phyloP scores from a whole-genome alignment of 1,139 yeast species.

The Candida glucosophila region DNA sequence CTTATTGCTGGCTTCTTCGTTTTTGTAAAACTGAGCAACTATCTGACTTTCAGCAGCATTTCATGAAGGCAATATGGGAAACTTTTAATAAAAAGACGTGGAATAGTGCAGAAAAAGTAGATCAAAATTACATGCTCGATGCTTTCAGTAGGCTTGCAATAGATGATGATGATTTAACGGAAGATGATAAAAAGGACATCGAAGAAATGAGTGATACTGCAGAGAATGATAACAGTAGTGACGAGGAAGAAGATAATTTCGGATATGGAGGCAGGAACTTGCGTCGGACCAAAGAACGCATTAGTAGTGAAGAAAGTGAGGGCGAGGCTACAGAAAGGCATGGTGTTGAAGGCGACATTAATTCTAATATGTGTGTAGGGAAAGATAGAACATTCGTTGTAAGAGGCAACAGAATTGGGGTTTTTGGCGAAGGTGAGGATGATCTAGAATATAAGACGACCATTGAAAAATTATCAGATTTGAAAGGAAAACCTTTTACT shows the following conservation, averaged over 20 bases:
- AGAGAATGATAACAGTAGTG: conserved; percentile 16
- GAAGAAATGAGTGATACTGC: conserved; percentile 13
- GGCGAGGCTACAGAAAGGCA: too few species aligned
- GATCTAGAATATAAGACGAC: conserved; percentile 59
- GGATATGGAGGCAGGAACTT: background rate
- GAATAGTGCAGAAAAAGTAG: conserved; percentile 14
- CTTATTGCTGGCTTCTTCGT: conserved; percentile 56
- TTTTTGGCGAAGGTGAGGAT: conserved; percentile 52
- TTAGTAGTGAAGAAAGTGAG: too few species aligned
- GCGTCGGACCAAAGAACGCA: too few species aligned
- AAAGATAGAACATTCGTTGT: conserved; percentile 72
- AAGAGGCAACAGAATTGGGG: conserved; percentile 74
- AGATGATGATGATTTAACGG: conserved; percentile 16
- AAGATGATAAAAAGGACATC: conserved; percentile 5
- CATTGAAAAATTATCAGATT: conserved; percentile 48
- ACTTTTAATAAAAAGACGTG: conserved; percentile 43
- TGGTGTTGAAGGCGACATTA: too few species aligned
- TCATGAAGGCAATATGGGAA: conserved; percentile 58
- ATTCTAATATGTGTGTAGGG: conserved; percentile 65
- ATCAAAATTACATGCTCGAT: conserved; percentile 18
- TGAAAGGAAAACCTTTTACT: conserved; percentile 43
- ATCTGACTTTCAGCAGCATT: conserved; percentile 41
- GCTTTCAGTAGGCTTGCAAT: conserved; percentile 20
- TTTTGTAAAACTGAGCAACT: conserved; percentile 37
- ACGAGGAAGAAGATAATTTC: conserved; percentile 5